Evolutionary conservation across 352 stramenopile genomes (phyloP).

Genomic region (Phytophthora boehmeriae): DNA sequence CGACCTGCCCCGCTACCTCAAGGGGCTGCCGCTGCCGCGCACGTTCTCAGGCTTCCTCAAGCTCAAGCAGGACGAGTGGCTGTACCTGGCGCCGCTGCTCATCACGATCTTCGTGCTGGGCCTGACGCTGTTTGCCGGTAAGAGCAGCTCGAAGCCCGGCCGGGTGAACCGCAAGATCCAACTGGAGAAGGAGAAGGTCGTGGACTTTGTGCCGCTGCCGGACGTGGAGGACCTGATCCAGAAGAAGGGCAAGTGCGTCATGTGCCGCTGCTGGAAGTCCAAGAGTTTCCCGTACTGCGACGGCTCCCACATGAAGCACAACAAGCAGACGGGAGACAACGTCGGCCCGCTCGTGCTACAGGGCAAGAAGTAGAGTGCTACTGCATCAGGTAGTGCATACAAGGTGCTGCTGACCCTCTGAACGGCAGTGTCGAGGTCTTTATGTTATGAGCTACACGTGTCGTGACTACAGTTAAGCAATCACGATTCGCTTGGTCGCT

Average conservation of each 20-base stretch:
- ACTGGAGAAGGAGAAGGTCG: constrained; percentile 86
- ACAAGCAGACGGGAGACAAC: constrained; percentile 89
- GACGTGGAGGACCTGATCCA: constrained; percentile 82
- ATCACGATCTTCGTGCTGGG: constrained; percentile 78
- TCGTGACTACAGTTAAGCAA: constrained; percentile 29
- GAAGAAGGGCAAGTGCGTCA: constrained; percentile 83
- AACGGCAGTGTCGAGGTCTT: no score
- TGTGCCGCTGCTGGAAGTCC: constrained; percentile 90
- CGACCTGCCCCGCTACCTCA: constrained; percentile 82
- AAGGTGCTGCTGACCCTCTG: not conserved
- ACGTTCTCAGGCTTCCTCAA: constrained; percentile 85
- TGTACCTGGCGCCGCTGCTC: constrained; percentile 84
- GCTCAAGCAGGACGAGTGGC: constrained; percentile 86
- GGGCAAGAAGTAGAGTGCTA: constrained; percentile 43
- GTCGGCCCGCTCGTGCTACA: constrained; percentile 77
- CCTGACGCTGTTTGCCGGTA: constrained; percentile 71
- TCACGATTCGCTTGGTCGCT: constrained; percentile 19
- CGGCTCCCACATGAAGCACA: constrained; percentile 84
- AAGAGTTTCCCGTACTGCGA: constrained; percentile 90
- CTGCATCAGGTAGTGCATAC: not conserved
- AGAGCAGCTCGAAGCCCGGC: constrained; percentile 53
- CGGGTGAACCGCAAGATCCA: constrained; percentile 73
- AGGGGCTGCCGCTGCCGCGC: constrained; percentile 79
- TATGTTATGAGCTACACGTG: constrained; percentile 36
- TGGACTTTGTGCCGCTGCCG: constrained; percentile 63